Percentiles rank a stretch among this genome's conserved stretches.
These are phyloP conservation scores for Ceratocystis eucalypticola DNA, from an alignment of 2,329 filamentous ascomycete species.

Conservation along the genomic window DNA sequence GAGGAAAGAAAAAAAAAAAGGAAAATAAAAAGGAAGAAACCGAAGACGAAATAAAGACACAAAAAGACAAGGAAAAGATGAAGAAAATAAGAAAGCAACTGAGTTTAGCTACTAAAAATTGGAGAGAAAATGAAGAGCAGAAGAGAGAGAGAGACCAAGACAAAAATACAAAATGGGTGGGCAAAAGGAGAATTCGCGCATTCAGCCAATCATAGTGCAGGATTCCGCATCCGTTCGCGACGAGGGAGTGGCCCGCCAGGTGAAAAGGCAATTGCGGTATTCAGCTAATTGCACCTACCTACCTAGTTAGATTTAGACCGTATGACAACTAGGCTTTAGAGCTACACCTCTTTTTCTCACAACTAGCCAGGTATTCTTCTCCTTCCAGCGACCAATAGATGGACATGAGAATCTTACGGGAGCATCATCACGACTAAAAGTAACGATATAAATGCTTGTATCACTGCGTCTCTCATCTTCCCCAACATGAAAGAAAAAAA, in stretches of 20 bases:
- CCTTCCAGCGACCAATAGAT: too few species aligned
- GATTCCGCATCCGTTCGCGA: conserved; percentile 7
- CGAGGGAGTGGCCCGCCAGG: neutral
- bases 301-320: neutral
- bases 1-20: conserved; percentile 1
- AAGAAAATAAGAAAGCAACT: neutral
- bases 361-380: too few species aligned
- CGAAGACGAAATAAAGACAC: neutral
- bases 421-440: too few species aligned
- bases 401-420: too few species aligned
- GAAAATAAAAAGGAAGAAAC: conserved; percentile 2
- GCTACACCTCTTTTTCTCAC: too few species aligned
- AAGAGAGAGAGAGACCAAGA: neutral
- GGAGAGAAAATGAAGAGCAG: neutral
- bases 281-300: neutral
- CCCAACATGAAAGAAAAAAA: neutral
- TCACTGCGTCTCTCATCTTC: too few species aligned
- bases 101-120: too few species aligned
- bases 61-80: conserved; percentile 6
- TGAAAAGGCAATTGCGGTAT: conserved; percentile 4
- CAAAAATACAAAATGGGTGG: neutral
- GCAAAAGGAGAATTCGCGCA: conserved; percentile 9
- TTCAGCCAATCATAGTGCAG: conserved; percentile 6
- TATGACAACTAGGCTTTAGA: too few species aligned
- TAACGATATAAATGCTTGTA: too few species aligned